These are phyloP conservation scores for Leonotis leonurus DNA, from an alignment of 257 asterid species.

Conservation along the genomic window DNA sequence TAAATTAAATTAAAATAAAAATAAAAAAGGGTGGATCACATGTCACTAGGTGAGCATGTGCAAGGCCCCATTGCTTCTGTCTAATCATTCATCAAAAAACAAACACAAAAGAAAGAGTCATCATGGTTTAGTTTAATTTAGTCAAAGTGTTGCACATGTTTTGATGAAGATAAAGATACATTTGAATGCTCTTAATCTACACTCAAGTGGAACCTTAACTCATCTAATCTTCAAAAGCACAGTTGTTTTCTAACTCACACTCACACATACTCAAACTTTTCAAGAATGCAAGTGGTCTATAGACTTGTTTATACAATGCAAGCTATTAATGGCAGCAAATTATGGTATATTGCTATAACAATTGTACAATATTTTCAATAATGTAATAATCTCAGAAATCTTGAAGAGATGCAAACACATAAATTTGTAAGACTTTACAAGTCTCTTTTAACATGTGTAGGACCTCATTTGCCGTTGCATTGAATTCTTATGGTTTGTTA, in stretches of 20 bases:
- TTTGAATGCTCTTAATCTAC: slow-evolving; percentile 28
- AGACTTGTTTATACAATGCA: too few relatives aligned
- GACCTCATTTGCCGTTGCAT: not conserved
- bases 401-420: not conserved
- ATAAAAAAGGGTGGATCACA: slow-evolving; percentile 21
- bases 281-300: too few relatives aligned
- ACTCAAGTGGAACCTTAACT: slow-evolving; percentile 14
- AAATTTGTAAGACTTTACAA: not conserved
- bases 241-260: too few relatives aligned
- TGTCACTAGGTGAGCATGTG: slow-evolving; percentile 44
- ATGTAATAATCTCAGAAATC: too few relatives aligned
- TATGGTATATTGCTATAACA: too few relatives aligned
- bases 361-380: too few relatives aligned
- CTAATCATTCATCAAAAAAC: slow-evolving; percentile 36
- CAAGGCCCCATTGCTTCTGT: slow-evolving; percentile 44
- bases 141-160: slow-evolving; percentile 61
- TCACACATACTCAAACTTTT: too few relatives aligned
- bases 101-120: slow-evolving; percentile 17
- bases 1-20: slow-evolving; percentile 16
- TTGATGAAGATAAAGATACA: slow-evolving; percentile 37
- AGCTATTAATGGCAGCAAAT: too few relatives aligned
- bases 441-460: not conserved
- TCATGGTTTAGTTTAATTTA: slow-evolving; percentile 11
- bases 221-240: not conserved
- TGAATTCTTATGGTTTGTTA: slow-evolving; percentile 16